Conservation (phyloP, 192 early-diverging fungal species). For the Globomyces pollinis-pini region DNA sequence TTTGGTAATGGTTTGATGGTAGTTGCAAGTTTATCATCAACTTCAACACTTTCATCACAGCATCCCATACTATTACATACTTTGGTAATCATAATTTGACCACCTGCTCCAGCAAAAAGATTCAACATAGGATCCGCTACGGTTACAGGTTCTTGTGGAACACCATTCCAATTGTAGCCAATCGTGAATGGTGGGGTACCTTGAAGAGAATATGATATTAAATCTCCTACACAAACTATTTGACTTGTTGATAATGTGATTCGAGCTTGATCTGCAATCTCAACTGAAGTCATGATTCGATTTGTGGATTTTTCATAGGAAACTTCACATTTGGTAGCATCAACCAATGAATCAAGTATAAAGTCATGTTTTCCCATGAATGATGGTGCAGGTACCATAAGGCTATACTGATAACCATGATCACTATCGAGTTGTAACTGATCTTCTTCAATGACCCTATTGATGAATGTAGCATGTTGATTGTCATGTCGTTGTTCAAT, state of each 20-base stretch:
- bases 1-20: conserved; percentile 48
- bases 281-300: conserved; percentile 10
- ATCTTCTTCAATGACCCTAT: conserved; percentile 10
- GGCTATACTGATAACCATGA: conserved; percentile 4
- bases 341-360: conserved; percentile 22
- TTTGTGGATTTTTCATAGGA: conserved; percentile 12
- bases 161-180: conserved; percentile 43
- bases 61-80: conserved; percentile 60
- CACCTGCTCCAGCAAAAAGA: conserved; percentile 47
- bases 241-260: conserved; percentile 23
- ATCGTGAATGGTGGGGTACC: conserved; percentile 60
- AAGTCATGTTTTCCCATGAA: conserved; percentile 33
- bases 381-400: conserved; percentile 19
- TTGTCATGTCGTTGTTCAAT: conserved; percentile 38
- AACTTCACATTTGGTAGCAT: conserved; percentile 32
- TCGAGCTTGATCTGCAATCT: conserved; percentile 39
- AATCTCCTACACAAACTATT: conserved; percentile 57
- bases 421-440: background rate
- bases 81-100: conserved; percentile 43
- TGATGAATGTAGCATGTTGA: conserved; percentile 19
- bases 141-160: conserved; percentile 15
- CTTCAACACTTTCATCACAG: conserved; percentile 38
- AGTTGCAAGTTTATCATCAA: conserved; percentile 41
- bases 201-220: conserved; percentile 56
- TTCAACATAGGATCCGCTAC: conserved; percentile 52